Conservation (phyloP, 176 grass and related monocot genomes). For the Lolium perenne region DNA sequence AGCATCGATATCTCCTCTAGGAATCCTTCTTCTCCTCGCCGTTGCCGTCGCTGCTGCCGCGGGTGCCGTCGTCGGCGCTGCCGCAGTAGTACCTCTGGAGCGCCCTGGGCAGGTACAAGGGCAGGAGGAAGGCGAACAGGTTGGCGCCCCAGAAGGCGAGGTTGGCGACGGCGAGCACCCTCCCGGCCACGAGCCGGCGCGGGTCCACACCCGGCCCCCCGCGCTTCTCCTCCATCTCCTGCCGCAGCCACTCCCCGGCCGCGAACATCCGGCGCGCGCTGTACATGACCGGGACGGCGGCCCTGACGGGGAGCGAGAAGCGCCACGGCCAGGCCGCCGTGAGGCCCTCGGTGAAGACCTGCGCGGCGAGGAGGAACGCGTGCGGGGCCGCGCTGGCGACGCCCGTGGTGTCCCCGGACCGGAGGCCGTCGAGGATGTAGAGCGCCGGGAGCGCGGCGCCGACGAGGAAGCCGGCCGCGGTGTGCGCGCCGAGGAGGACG, state of each 20-base stretch:
- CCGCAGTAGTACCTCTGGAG: constrained; percentile 62
- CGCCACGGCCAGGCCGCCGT: constrained; percentile 46
- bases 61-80: not conserved
- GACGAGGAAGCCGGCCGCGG: constrained; percentile 50
- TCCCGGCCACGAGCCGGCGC: constrained; percentile 51
- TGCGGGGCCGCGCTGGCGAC: constrained; percentile 64
- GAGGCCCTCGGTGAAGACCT: constrained; percentile 84
- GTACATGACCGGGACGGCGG: constrained; percentile 68
- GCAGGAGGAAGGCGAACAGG: constrained; percentile 79
- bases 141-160: constrained; percentile 65
- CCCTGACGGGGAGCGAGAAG: constrained; percentile 80
- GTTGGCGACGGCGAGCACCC: constrained; percentile 65
- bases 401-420: constrained; percentile 47
- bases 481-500: constrained; percentile 47
- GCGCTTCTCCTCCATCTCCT: constrained; percentile 58
- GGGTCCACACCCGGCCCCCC: constrained; percentile 25
- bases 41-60: not conserved
- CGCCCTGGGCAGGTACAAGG: constrained; percentile 72
- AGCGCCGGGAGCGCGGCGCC: constrained; percentile 70
- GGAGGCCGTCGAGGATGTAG: constrained; percentile 75
- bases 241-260: constrained; percentile 62
- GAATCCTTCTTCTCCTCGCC: constrained; percentile 36
- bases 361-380: constrained; percentile 77
- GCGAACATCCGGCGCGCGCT: constrained; percentile 78
- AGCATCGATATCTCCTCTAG: not conserved